Evolutionary conservation across 2,329 filamentous ascomycete genomes (phyloP).

Genomic region (Penicillium sp.): DNA sequence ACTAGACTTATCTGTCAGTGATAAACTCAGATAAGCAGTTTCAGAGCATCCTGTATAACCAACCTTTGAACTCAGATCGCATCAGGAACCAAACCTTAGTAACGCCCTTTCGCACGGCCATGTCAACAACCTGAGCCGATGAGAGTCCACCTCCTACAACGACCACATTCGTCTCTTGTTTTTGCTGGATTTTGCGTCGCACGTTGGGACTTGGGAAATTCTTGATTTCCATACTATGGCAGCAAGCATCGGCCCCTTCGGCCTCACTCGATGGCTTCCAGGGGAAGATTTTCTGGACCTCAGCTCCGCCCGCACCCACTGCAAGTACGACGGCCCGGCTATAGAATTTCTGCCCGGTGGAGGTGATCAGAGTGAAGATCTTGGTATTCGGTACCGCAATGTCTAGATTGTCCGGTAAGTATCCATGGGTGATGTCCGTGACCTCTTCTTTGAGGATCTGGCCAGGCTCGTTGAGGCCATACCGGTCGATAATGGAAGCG

Average conservation of each 20-base stretch:
- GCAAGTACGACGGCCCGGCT: conserved; percentile 68
- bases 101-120: conserved; percentile 65
- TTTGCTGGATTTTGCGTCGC: conserved; percentile 53
- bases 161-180: conserved; percentile 62
- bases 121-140: conserved; percentile 71
- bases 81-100: conserved; percentile 70
- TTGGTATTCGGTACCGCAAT: conserved; percentile 48
- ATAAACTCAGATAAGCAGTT: neutral
- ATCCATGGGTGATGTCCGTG: conserved; percentile 61
- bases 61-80: conserved; percentile 55
- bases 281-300: conserved; percentile 57
- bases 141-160: conserved; percentile 76
- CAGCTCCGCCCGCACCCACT: conserved; percentile 68
- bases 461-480: conserved; percentile 54
- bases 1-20: conserved; percentile 39
- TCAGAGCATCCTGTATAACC: conserved; percentile 6
- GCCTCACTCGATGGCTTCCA: conserved; percentile 45
- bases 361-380: conserved; percentile 66
- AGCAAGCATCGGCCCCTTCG: conserved; percentile 48
- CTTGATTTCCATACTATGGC: conserved; percentile 66
- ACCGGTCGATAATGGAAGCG: conserved; percentile 57
- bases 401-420: conserved; percentile 40
- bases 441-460: conserved; percentile 64
- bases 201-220: conserved; percentile 59
- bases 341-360: conserved; percentile 54